These are phyloP conservation scores for Pichia sp. DNA, from an alignment of 1,139 yeast genomes.

Conservation along the genomic window DNA sequence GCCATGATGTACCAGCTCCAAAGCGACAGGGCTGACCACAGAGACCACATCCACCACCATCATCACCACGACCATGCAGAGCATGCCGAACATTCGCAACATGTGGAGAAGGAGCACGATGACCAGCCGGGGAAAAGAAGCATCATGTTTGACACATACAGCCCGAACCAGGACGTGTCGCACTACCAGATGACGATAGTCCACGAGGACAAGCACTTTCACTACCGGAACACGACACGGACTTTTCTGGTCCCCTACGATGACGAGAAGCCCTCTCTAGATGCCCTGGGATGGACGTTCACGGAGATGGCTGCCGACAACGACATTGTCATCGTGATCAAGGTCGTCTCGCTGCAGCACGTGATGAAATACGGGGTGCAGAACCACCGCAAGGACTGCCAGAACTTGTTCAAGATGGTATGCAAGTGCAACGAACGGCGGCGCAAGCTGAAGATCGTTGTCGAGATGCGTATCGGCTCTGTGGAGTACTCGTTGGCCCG, in stretches of 20 bases:
- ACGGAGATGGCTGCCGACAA: constrained; percentile 61
- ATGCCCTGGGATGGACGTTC: constrained; percentile 63
- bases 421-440: constrained; percentile 44
- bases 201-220: constrained; percentile 53
- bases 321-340: constrained; percentile 58
- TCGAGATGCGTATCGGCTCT: constrained; percentile 60
- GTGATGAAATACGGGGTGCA: constrained; percentile 33
- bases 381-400: constrained; percentile 37
- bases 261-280: constrained; percentile 50
- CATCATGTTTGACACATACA: constrained; percentile 29
- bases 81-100: too few relatives aligned
- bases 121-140: constrained; percentile 1
- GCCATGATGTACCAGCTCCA: constrained; percentile 25
- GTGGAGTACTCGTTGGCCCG: constrained; percentile 51
- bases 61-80: not conserved
- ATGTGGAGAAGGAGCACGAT: not conserved
- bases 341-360: constrained; percentile 49
- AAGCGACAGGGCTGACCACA: not conserved
- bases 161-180: constrained; percentile 18
- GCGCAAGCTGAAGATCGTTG: constrained; percentile 42
- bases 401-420: constrained; percentile 38
- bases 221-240: constrained; percentile 52
- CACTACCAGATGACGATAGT: constrained; percentile 30
- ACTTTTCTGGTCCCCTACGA: constrained; percentile 62
- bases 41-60: constrained; percentile 4